phyloP scores from a whole-genome alignment of 2,329 filamentous ascomycete species.

The Microsporum audouinii region DNA sequence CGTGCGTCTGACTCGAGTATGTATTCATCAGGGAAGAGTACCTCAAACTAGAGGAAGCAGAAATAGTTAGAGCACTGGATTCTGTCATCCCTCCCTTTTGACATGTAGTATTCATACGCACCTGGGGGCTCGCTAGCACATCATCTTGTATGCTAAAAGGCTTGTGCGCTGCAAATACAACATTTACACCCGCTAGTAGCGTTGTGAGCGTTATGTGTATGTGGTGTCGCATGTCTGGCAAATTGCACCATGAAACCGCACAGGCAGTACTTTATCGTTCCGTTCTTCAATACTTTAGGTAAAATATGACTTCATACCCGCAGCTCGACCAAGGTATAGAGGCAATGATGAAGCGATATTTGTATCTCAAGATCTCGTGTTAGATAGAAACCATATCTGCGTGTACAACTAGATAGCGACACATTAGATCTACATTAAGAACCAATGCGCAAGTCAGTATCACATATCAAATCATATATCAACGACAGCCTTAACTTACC shows the following conservation, averaged over 20 bases:
- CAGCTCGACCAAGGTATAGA: not conserved
- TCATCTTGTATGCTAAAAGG: conserved; percentile 82
- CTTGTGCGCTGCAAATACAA: conserved; percentile 41
- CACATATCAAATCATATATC: not conserved
- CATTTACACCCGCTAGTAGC: conserved; percentile 23
- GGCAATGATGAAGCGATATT: not conserved
- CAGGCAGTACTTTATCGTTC: not conserved
- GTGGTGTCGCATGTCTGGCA: conserved; percentile 5
- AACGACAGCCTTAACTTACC: not conserved
- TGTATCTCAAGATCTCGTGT: not conserved
- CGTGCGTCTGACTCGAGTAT: conserved; percentile 60
- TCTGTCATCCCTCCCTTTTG: not conserved
- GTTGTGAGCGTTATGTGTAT: conserved; percentile 16
- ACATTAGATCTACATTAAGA: not conserved
- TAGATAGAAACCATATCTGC: not conserved
- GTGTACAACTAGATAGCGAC: not conserved
- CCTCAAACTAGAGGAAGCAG: conserved; percentile 54
- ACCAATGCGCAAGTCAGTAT: not conserved
- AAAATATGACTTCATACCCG: not conserved
- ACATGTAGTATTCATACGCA: conserved; percentile 27
- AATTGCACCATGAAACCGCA: not conserved
- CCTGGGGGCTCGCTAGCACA: conserved; percentile 74
- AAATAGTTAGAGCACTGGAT: not conserved
- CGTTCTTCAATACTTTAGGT: not conserved
- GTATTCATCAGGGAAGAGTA: conserved; percentile 62